These are phyloP conservation scores for Draba incana DNA, from an alignment of 345 rosid genomes.

Conservation along the genomic window DNA sequence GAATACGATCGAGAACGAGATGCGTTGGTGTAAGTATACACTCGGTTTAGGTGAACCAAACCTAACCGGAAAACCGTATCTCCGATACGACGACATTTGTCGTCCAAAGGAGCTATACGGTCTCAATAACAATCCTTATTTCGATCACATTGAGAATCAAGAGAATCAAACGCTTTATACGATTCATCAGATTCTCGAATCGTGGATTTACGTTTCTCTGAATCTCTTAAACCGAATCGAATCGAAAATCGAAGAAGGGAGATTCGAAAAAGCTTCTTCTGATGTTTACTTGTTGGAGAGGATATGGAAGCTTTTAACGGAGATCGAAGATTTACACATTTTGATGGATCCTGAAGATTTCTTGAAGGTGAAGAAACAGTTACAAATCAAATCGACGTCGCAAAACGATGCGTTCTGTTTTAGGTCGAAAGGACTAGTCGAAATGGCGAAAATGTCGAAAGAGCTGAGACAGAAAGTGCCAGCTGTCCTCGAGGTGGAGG, in stretches of 20 bases:
- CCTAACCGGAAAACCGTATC: slow-evolving; percentile 70
- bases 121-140: slow-evolving; percentile 59
- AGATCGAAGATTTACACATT: slow-evolving; percentile 69
- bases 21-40: slow-evolving; percentile 78
- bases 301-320: slow-evolving; percentile 73
- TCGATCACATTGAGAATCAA: slow-evolving; percentile 57
- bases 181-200: slow-evolving; percentile 76
- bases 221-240: slow-evolving; percentile 52
- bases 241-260: slow-evolving; percentile 50
- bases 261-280: slow-evolving; percentile 55
- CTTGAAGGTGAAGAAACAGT: slow-evolving; percentile 66
- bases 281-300: slow-evolving; percentile 65
- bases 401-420: slow-evolving; percentile 75
- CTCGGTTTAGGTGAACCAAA: slow-evolving; percentile 89
- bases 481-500: slow-evolving; percentile 68
- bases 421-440: slow-evolving; percentile 66
- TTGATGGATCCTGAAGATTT: slow-evolving; percentile 90
- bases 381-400: slow-evolving; percentile 46
- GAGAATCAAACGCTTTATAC: slow-evolving; percentile 76
- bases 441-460: slow-evolving; percentile 58
- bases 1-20: slow-evolving; percentile 72
- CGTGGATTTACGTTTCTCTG: slow-evolving; percentile 64
- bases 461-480: slow-evolving; percentile 85
- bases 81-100: slow-evolving; percentile 81
- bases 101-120: slow-evolving; percentile 60